phyloP scores from a whole-genome alignment of 441 rosid species.

The Erysimum cheiri region DNA sequence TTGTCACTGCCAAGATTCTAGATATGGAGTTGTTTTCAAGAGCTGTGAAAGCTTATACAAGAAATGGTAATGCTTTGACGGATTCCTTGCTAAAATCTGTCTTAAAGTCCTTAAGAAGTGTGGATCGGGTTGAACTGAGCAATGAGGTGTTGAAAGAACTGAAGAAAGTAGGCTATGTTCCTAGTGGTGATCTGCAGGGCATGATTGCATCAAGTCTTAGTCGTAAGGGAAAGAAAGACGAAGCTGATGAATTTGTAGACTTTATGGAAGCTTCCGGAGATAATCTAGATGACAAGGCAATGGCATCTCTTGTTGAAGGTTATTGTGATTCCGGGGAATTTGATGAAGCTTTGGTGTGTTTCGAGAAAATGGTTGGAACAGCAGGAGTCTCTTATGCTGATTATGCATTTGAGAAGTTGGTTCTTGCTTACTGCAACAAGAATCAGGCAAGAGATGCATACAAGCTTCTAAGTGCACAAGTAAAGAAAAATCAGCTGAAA shows the following conservation, averaged over 20 bases:
- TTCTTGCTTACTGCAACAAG: constrained; percentile 63
- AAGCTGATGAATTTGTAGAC: constrained; percentile 54
- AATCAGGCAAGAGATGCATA: constrained; percentile 66
- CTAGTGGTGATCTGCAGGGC: constrained; percentile 54
- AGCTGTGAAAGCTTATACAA: constrained; percentile 58
- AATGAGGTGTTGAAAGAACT: constrained; percentile 68
- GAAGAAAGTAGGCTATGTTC: constrained; percentile 60
- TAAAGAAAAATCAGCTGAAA: constrained; percentile 48
- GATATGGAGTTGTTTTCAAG: constrained; percentile 71
- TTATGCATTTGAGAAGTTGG: constrained; percentile 65
- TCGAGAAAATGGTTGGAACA: constrained; percentile 59
- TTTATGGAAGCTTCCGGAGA: constrained; percentile 56
- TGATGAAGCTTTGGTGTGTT: constrained; percentile 65
- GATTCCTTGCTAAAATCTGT: constrained; percentile 63
- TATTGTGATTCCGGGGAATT: constrained; percentile 67
- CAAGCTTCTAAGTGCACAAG: constrained; percentile 57
- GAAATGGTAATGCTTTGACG: constrained; percentile 59
- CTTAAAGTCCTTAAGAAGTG: constrained; percentile 69
- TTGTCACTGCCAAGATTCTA: constrained; percentile 60
- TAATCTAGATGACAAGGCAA: constrained; percentile 56
- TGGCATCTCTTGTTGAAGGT: constrained; percentile 74
- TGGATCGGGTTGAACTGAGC: constrained; percentile 60
- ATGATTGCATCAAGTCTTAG: constrained; percentile 63
- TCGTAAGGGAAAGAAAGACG: constrained; percentile 60
- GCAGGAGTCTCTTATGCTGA: constrained; percentile 51